These are phyloP conservation scores for Komagataella mondaviorum DNA, from an alignment of 805 yeast species.

Conservation along the genomic window DNA sequence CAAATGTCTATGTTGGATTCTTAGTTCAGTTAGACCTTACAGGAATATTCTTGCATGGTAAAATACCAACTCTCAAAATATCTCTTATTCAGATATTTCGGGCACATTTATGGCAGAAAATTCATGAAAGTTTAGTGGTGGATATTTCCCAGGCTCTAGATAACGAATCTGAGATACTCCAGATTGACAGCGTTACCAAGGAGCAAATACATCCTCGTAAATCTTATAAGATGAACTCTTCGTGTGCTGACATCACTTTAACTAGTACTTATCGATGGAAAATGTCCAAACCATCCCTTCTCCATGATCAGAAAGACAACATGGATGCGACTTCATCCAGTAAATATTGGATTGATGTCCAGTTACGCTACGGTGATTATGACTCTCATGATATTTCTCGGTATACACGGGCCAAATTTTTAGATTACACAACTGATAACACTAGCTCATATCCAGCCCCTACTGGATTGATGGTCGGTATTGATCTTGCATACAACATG, in stretches of 20 bases:
- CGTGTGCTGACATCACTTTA: slow-evolving; percentile 81
- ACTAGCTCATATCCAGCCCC: slow-evolving; percentile 83
- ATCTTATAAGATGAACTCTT: slow-evolving; percentile 93
- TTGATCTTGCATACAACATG: slow-evolving; percentile 92
- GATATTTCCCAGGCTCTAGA: slow-evolving; percentile 90
- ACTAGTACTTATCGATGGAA: slow-evolving; percentile 72
- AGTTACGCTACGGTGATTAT: slow-evolving; percentile 90
- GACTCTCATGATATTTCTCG: slow-evolving; percentile 95
- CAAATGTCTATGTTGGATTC: slow-evolving; percentile 96
- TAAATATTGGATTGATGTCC: slow-evolving; percentile 92
- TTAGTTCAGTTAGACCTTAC: slow-evolving; percentile 92
- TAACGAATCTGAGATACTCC: slow-evolving; percentile 69
- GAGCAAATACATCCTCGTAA: slow-evolving; percentile 94
- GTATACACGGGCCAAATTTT: slow-evolving; percentile 81
- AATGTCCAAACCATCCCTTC: slow-evolving; percentile 66
- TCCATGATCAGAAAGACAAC: slow-evolving; percentile 57
- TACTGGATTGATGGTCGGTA: slow-evolving; percentile 81
- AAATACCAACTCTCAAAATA: slow-evolving; percentile 92
- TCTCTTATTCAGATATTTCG: slow-evolving; percentile 93
- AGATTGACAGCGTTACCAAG: slow-evolving; percentile 77
- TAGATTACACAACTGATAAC: slow-evolving; percentile 86
- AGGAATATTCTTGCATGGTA: slow-evolving; percentile 94
- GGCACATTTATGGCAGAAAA: slow-evolving; percentile 98
- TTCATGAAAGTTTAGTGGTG: slow-evolving; percentile 89
- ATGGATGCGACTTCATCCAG: slow-evolving; percentile 43